Conservation (phyloP, 768 basidiomycete genomes). For the Boletus subparvulus region DNA sequence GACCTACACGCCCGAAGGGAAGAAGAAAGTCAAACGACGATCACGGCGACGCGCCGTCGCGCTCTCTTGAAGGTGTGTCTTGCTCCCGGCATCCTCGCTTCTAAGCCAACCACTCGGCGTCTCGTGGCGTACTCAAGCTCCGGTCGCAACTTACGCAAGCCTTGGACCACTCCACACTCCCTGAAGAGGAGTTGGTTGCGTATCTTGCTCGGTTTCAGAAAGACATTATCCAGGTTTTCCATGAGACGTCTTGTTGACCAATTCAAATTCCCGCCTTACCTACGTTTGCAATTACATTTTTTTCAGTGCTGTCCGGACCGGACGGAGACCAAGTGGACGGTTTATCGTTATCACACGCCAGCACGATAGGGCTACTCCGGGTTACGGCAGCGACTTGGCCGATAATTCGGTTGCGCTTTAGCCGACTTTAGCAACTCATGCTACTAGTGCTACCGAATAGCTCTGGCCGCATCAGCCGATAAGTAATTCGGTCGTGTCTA, state of each 20-base stretch:
- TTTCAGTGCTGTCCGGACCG: not conserved
- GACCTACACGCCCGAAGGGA: slow-evolving; percentile 56
- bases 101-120: not conserved
- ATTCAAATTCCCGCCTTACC: not conserved
- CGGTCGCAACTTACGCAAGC: slow-evolving; percentile 75
- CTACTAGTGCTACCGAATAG: too few species aligned
- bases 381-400: slow-evolving; percentile 7
- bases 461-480: not conserved
- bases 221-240: slow-evolving; percentile 57
- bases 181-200: slow-evolving; percentile 62
- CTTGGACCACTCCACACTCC: slow-evolving; percentile 68
- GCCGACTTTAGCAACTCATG: too few species aligned
- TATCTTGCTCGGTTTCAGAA: slow-evolving; percentile 71
- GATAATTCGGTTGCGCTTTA: too few species aligned
- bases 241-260: slow-evolving; percentile 22
- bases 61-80: slow-evolving; percentile 60
- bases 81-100: not conserved
- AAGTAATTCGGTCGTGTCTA: too few species aligned
- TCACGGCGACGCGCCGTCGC: slow-evolving; percentile 61
- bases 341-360: slow-evolving; percentile 16
- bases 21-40: slow-evolving; percentile 60
- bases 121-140: slow-evolving; percentile 45
- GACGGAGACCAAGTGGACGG: not conserved
- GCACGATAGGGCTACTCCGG: not conserved
- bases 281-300: slow-evolving; percentile 9